Conservation (phyloP, 176 grass and related monocot genomes). For the Hsuehochloa calcarea region DNA sequence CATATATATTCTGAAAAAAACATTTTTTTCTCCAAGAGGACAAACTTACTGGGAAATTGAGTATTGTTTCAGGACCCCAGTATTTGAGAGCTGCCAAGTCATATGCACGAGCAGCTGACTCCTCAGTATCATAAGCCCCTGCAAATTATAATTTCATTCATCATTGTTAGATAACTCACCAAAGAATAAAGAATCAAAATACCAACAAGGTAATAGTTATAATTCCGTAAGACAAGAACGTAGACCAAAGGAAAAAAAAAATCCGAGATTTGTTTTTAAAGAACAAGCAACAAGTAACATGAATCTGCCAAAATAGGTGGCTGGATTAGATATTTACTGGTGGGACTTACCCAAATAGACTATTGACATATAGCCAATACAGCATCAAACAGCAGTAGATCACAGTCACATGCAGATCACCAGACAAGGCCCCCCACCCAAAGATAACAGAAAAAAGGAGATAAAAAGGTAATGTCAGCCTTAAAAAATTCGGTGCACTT, state of each 20-base stretch:
- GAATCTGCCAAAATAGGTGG: slow-evolving; percentile 37
- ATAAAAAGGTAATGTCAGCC: slow-evolving; percentile 45
- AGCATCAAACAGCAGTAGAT: slow-evolving; percentile 44
- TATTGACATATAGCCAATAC: slow-evolving; percentile 21
- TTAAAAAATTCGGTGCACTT: slow-evolving; percentile 52
- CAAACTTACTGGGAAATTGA: slow-evolving; percentile 75
- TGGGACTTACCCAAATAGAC: slow-evolving; percentile 73
- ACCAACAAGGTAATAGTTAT: background rate
- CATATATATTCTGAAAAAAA: background rate
- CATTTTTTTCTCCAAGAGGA: background rate
- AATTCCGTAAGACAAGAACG: slow-evolving; percentile 4
- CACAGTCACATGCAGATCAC: slow-evolving; percentile 52
- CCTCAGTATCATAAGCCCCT: slow-evolving; percentile 94
- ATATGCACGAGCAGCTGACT: slow-evolving; percentile 69
- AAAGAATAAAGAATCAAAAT: background rate
- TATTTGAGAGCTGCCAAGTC: slow-evolving; percentile 94
- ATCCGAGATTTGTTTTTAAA: background rate
- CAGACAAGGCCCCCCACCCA: slow-evolving; percentile 36
- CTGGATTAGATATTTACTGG: slow-evolving; percentile 5
- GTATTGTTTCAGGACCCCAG: slow-evolving; percentile 64
- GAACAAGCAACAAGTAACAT: background rate
- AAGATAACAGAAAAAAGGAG: slow-evolving; percentile 30
- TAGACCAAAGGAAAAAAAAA: background rate
- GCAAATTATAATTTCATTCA: slow-evolving; percentile 1
- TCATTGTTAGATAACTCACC: background rate